Conservation (phyloP, 1,284 basidiomycete genomes). For the Ustilago crameri region DNA sequence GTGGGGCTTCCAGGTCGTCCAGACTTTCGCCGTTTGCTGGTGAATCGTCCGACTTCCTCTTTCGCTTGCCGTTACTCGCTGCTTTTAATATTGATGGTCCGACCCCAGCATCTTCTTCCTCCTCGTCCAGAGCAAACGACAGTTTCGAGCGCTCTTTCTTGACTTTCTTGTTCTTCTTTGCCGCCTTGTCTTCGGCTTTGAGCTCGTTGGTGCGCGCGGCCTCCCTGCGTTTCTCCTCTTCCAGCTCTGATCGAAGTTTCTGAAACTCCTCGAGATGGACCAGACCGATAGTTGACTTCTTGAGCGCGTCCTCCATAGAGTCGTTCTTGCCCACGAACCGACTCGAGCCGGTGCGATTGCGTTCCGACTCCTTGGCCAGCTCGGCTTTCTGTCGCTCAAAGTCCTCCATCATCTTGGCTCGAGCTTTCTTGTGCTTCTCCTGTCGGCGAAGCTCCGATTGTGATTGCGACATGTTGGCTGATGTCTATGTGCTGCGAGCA, state of each 20-base stretch:
- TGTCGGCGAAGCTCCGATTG: conserved; percentile 50
- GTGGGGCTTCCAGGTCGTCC: conserved; percentile 1
- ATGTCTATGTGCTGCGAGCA: neutral
- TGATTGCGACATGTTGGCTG: conserved; percentile 45
- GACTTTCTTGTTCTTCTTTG: conserved; percentile 78
- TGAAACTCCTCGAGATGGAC: conserved; percentile 90
- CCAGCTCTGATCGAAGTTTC: conserved; percentile 81
- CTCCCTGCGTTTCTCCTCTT: conserved; percentile 89
- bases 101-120: conserved; percentile 41
- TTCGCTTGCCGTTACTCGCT: conserved; percentile 47
- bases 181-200: conserved; percentile 27
- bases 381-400: conserved; percentile 88
- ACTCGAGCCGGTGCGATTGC: conserved; percentile 70
- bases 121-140: conserved; percentile 76
- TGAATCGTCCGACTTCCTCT: conserved; percentile 34
- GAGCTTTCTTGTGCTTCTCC: conserved; percentile 56
- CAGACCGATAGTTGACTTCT: conserved; percentile 91
- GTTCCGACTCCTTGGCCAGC: conserved; percentile 72
- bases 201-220: conserved; percentile 74
- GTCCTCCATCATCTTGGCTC: conserved; percentile 73
- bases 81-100: conserved; percentile 32
- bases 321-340: conserved; percentile 95
- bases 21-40: conserved; percentile 11
- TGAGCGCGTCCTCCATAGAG: conserved; percentile 91
- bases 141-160: conserved; percentile 87